Evolutionary conservation across 2,329 filamentous ascomycete species (phyloP).

Genomic region (Cadophora sp.): DNA sequence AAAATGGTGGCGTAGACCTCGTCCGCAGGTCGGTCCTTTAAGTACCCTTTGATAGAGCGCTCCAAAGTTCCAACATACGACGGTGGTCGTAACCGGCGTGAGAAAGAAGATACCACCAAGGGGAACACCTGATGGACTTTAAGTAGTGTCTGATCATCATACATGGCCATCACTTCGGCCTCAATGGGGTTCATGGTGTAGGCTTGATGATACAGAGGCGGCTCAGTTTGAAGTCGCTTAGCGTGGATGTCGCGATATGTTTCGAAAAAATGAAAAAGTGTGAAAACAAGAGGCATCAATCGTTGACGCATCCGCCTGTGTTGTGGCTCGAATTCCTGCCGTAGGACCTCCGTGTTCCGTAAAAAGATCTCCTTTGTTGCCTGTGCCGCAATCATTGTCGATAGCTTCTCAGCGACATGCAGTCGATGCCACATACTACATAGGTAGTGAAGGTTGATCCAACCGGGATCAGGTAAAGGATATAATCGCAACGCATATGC

Average conservation of each 20-base stretch:
- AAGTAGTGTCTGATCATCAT: slow-evolving; percentile 67
- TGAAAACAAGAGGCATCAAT: slow-evolving; percentile 68
- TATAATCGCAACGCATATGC: slow-evolving; percentile 66
- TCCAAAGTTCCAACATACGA: slow-evolving; percentile 70
- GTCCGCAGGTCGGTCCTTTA: slow-evolving; percentile 66
- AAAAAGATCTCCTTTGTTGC: slow-evolving; percentile 71
- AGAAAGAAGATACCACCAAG: slow-evolving; percentile 68
- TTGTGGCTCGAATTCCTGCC: slow-evolving; percentile 64
- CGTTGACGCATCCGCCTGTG: slow-evolving; percentile 69
- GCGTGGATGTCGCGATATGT: slow-evolving; percentile 66
- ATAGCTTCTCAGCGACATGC: slow-evolving; percentile 68
- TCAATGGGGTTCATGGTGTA: slow-evolving; percentile 70
- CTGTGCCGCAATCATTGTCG: slow-evolving; percentile 67
- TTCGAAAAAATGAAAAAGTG: slow-evolving; percentile 72
- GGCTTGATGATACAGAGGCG: slow-evolving; percentile 57
- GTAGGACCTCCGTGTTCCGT: slow-evolving; percentile 60
- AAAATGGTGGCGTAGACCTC: slow-evolving; percentile 67
- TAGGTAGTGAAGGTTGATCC: slow-evolving; percentile 64
- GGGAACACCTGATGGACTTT: slow-evolving; percentile 71
- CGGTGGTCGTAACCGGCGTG: slow-evolving; percentile 65
- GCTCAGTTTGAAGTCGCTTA: slow-evolving; percentile 59
- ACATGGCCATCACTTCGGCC: slow-evolving; percentile 66
- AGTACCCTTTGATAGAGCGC: slow-evolving; percentile 66
- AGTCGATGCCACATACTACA: slow-evolving; percentile 71
- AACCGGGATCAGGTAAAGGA: slow-evolving; percentile 54